These are phyloP conservation scores for Fistulifera pelliculosa DNA, from an alignment of 108 stramenopile species.

Conservation along the genomic window DNA sequence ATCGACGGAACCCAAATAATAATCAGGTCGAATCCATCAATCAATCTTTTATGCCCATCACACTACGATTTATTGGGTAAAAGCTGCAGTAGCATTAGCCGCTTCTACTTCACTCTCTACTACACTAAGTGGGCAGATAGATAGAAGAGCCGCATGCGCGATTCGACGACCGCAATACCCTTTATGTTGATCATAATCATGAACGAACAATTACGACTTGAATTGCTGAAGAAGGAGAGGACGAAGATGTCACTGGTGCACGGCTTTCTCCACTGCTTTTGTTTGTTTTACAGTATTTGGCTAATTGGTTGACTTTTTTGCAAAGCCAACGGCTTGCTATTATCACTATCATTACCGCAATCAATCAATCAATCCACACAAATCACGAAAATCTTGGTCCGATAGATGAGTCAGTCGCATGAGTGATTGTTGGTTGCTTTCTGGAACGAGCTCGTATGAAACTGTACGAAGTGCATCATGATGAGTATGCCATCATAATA, in stretches of 20 bases:
- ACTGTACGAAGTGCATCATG: constrained; percentile 35
- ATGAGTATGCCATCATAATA: constrained; percentile 44
- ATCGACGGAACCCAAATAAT: too few species aligned
- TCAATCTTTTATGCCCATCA: constrained; percentile 71
- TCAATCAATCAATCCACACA: constrained; percentile 53
- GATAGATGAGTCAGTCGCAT: constrained; percentile 52
- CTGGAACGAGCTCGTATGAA: constrained; percentile 51
- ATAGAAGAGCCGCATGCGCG: too few species aligned
- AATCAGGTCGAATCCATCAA: constrained; percentile 41
- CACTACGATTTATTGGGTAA: constrained; percentile 58
- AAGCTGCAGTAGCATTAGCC: too few species aligned
- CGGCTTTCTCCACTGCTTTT: constrained; percentile 45
- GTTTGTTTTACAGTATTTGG: constrained; percentile 51
- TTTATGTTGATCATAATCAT: constrained; percentile 91
- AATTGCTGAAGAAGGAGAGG: constrained; percentile 51
- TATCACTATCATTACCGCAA: too few species aligned
- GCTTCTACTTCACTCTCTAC: too few species aligned
- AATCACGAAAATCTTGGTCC: constrained; percentile 56
- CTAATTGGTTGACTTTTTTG: constrained; percentile 54
- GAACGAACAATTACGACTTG: constrained; percentile 72
- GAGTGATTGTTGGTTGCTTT: constrained; percentile 65
- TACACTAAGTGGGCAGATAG: too few species aligned
- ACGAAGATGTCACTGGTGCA: constrained; percentile 34
- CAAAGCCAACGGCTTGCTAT: constrained; percentile 15
- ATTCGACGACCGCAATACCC: constrained; percentile 61